Evolutionary conservation across 306 rosid genomes (phyloP).

Genomic region (Lathyrus aphaca): DNA sequence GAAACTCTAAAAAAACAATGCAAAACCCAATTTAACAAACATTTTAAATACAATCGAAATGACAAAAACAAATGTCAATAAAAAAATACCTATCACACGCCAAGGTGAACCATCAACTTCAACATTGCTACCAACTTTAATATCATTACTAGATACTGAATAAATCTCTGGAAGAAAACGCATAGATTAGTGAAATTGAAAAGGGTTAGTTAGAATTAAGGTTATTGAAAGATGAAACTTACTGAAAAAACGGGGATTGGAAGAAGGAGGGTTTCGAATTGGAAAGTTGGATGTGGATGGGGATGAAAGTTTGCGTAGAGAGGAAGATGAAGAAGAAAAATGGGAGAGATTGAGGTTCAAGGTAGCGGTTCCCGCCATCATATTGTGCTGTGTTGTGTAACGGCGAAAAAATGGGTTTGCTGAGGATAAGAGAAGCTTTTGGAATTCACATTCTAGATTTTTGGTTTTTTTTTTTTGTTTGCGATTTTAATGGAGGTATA

Average conservation of each 20-base stretch:
- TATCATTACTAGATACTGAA: constrained; percentile 86
- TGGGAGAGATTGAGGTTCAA: constrained; percentile 50
- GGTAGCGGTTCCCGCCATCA: constrained; percentile 65
- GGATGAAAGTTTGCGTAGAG: constrained; percentile 27
- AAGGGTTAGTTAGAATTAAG: background rate
- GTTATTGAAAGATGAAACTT: constrained; percentile 9
- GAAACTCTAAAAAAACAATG: constrained; percentile 67
- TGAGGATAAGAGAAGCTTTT: constrained; percentile 31
- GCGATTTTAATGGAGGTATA: too few relatives aligned
- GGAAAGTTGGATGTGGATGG: constrained; percentile 50
- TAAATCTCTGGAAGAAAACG: constrained; percentile 57
- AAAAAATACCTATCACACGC: constrained; percentile 66
- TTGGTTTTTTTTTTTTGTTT: too few relatives aligned
- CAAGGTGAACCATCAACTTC: constrained; percentile 96
- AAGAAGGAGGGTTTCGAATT: constrained; percentile 43
- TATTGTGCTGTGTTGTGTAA: background rate
- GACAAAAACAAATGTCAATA: background rate
- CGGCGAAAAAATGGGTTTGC: background rate
- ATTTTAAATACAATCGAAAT: background rate
- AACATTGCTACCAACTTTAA: constrained; percentile 79
- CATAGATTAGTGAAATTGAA: background rate
- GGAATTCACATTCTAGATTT: background rate
- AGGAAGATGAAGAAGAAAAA: constrained; percentile 52
- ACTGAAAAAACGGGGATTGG: constrained; percentile 57
- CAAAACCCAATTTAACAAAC: background rate